Evolutionary conservation across 768 basidiomycete species (phyloP).

Genomic region (Boletus barrowsii): DNA sequence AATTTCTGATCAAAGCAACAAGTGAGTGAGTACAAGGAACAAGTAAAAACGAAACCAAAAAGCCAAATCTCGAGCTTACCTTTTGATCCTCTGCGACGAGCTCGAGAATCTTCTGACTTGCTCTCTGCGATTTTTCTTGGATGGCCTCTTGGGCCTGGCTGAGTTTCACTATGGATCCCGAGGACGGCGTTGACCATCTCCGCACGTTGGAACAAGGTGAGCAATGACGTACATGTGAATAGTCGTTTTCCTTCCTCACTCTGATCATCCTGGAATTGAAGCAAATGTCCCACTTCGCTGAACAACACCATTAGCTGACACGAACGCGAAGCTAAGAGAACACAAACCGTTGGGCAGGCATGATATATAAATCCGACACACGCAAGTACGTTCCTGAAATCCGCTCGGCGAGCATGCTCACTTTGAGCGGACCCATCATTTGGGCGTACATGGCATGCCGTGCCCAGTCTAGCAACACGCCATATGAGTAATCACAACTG

Average conservation of each 20-base stretch:
- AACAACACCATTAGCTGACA: not conserved
- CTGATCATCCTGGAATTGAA: conserved; percentile 19
- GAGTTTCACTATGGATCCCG: conserved; percentile 4
- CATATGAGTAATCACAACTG: not conserved
- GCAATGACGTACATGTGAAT: conserved; percentile 7
- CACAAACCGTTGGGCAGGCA: conserved; percentile 19
- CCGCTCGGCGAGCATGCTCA: conserved; percentile 21
- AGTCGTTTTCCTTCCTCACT: conserved; percentile 14
- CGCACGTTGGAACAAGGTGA: too few relatives aligned
- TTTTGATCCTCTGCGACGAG: conserved; percentile 15
- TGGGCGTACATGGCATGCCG: conserved; percentile 20
- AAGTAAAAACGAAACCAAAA: too few relatives aligned
- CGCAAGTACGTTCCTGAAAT: conserved; percentile 17
- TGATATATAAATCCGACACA: conserved; percentile 20
- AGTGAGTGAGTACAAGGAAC: too few relatives aligned
- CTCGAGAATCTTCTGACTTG: conserved; percentile 14
- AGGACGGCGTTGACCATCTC: not conserved
- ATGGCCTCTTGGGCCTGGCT: conserved; percentile 12
- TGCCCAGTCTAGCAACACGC: conserved; percentile 3
- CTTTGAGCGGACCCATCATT: conserved; percentile 24
- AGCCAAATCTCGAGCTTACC: not conserved
- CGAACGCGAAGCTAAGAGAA: not conserved
- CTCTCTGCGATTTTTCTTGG: conserved; percentile 15
- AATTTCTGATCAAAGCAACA: conserved; percentile 6
- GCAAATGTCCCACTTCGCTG: conserved; percentile 16